phyloP scores from a whole-genome alignment of 1,284 basidiomycete species.

The Vanrija humicola region DNA sequence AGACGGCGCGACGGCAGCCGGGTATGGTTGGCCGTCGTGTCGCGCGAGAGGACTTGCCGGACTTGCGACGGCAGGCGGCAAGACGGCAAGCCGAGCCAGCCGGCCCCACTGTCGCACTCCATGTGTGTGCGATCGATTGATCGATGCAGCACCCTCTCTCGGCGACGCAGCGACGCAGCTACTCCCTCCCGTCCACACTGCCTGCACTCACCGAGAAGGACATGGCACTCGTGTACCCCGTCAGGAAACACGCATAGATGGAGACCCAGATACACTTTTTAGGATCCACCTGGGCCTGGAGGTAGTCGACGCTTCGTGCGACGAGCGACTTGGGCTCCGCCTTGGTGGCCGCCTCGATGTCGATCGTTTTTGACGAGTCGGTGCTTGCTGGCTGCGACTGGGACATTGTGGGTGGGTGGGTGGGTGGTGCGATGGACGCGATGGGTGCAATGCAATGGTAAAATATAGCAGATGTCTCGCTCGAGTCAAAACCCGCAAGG shows the following conservation, averaged over 20 bases:
- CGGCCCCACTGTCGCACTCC: no score
- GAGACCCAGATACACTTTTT: constrained; percentile 59
- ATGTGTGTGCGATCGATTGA: no score
- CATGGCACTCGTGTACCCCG: constrained; percentile 71
- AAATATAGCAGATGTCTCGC: no score
- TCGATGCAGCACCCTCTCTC: no score
- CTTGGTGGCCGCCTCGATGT: constrained; percentile 8
- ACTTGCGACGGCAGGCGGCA: background rate
- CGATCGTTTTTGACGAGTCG: background rate
- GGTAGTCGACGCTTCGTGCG: constrained; percentile 20
- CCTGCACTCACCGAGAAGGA: constrained; percentile 57
- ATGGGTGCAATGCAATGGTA: no score
- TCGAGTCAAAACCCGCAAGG: no score
- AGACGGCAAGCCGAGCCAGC: background rate
- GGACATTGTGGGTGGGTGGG: background rate
- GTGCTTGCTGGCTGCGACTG: background rate
- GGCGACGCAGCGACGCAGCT: no score
- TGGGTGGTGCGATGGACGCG: no score
- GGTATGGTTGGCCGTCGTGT: no score
- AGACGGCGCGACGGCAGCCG: no score
- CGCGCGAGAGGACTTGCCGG: no score
- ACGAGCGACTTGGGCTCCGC: background rate
- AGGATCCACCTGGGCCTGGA: constrained; percentile 61
- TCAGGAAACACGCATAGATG: constrained; percentile 77
- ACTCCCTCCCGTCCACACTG: no score